Conservation (phyloP, 257 asterid genomes). For the Ehretia macrophylla region DNA sequence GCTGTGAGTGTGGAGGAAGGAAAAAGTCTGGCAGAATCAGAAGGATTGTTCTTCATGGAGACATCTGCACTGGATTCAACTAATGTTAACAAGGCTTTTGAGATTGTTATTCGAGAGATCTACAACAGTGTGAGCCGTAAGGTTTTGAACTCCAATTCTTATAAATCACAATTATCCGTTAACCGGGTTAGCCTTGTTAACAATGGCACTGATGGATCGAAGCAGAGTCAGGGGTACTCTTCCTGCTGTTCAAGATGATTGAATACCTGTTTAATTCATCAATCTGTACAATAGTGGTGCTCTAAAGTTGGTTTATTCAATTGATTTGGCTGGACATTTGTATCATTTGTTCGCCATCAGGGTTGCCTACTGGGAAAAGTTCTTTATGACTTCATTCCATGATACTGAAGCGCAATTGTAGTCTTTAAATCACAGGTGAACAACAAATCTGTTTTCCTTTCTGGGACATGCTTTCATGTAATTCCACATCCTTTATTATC, state of each 20-base stretch:
- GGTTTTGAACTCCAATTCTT: constrained; percentile 14
- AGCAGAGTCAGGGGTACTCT: constrained; percentile 7
- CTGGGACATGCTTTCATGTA: neutral
- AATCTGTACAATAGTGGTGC: neutral
- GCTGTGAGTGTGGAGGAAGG: constrained; percentile 21
- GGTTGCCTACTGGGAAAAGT: neutral
- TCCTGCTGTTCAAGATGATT: constrained; percentile 13
- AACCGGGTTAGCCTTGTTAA: constrained; percentile 14
- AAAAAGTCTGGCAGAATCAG: constrained; percentile 13
- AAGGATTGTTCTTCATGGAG: constrained; percentile 22
- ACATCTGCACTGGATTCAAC: constrained; percentile 19
- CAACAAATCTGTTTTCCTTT: neutral
- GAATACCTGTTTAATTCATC: neutral
- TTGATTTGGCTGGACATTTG: neutral
- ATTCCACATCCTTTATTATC: neutral
- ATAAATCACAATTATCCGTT: constrained; percentile 18
- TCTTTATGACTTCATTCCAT: neutral
- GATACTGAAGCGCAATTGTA: neutral
- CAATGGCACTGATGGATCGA: constrained; percentile 6
- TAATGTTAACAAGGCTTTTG: constrained; percentile 12
- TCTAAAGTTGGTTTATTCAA: neutral
- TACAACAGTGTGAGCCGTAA: constrained; percentile 13
- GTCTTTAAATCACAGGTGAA: neutral
- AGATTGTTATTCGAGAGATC: constrained; percentile 12
- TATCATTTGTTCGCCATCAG: neutral